These are phyloP conservation scores for Monascus purpureus DNA, from an alignment of 495 filamentous ascomycete species.

Conservation along the genomic window DNA sequence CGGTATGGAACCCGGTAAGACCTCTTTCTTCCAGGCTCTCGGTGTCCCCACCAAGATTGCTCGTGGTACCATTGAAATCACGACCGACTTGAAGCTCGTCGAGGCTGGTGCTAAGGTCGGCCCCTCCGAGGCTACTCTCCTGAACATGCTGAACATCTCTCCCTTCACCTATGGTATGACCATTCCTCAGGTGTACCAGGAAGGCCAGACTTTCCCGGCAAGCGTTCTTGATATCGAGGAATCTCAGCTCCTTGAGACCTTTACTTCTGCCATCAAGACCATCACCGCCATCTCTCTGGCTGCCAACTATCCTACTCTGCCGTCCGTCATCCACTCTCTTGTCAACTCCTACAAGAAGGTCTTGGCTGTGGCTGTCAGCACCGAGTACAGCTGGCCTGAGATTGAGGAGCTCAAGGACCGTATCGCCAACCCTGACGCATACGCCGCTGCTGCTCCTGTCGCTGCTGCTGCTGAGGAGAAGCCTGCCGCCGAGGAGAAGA, in stretches of 20 bases:
- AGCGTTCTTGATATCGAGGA: constrained; percentile 86
- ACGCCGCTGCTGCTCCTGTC: constrained; percentile 64
- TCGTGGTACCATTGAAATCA: constrained; percentile 99
- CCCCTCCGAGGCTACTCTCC: constrained; percentile 91
- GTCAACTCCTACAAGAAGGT: constrained; percentile 98
- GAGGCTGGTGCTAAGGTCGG: constrained; percentile 89
- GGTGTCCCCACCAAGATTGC: constrained; percentile 99
- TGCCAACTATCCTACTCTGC: constrained; percentile 88
- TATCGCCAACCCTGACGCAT: constrained; percentile 95
- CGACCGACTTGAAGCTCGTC: constrained; percentile 92
- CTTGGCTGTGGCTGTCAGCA: constrained; percentile 77
- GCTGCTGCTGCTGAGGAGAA: constrained; percentile 40
- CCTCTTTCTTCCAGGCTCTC: constrained; percentile 99
- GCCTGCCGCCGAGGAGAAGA: constrained; percentile 40
- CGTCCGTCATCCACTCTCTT: constrained; percentile 85
- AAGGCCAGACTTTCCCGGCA: constrained; percentile 78
- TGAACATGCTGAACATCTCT: constrained; percentile 99
- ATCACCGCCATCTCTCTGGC: constrained; percentile 86
- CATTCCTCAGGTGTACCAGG: constrained; percentile 88
- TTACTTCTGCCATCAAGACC: constrained; percentile 69
- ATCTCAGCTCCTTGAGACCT: constrained; percentile 72
- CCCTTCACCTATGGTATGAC: constrained; percentile 99
- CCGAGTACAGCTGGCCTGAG: constrained; percentile 86
- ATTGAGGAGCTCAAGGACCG: constrained; percentile 97
- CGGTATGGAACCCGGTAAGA: constrained; percentile 99